These are phyloP conservation scores for Castanea crenata DNA, from an alignment of 306 rosid genomes.

Conservation along the genomic window DNA sequence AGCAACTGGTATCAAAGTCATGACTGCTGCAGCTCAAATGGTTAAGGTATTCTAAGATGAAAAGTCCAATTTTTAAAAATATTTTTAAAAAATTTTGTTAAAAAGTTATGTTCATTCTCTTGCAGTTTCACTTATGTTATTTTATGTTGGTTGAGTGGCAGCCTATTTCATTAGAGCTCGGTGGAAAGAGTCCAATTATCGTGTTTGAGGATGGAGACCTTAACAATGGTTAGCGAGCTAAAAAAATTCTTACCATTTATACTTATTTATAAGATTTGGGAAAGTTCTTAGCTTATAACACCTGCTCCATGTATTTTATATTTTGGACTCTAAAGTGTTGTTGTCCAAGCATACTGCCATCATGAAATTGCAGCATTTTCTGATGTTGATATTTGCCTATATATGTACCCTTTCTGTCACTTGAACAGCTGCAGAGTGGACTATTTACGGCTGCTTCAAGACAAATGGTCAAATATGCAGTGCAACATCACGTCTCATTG, in stretches of 20 bases:
- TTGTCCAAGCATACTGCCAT: constrained; percentile 57
- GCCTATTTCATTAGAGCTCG: constrained; percentile 97
- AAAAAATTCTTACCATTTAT: constrained; percentile 3
- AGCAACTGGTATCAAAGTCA: constrained; percentile 83
- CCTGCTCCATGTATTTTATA: not conserved
- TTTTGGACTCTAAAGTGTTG: constrained; percentile 5
- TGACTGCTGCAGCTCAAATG: constrained; percentile 85
- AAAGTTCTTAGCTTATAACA: too few relatives aligned
- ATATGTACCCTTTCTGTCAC: constrained; percentile 20
- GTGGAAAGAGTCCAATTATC: constrained; percentile 90
- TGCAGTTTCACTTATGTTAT: not conserved
- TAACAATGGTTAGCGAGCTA: constrained; percentile 74
- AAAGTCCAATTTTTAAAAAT: too few relatives aligned
- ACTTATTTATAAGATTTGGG: not conserved
- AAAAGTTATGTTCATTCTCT: too few relatives aligned
- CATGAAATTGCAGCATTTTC: too few relatives aligned
- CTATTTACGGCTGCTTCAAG: constrained; percentile 88
- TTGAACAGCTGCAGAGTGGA: constrained; percentile 93
- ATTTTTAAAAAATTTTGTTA: too few relatives aligned
- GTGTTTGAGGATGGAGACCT: constrained; percentile 93
- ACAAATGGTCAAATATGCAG: constrained; percentile 99
- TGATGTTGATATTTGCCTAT: too few relatives aligned
- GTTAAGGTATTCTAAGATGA: constrained; percentile 53
- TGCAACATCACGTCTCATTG: constrained; percentile 94
- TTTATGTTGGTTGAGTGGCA: constrained; percentile 43